phyloP scores from a whole-genome alignment of 257 asterid species.

The Rubia yunnanensis region DNA sequence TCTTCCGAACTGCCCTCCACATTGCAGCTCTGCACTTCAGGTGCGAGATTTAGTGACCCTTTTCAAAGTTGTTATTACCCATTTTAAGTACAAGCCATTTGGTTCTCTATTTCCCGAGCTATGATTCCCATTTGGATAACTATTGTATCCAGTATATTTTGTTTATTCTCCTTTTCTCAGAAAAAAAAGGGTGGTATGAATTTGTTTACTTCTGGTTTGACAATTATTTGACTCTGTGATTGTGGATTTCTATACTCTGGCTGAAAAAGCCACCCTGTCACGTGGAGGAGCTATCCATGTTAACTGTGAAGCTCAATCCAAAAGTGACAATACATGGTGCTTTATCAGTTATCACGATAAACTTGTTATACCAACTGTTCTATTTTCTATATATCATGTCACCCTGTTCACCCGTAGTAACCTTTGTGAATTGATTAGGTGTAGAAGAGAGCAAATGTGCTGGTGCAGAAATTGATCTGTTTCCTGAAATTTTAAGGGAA shows the following conservation, averaged over 20 bases:
- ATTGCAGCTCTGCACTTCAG: background rate
- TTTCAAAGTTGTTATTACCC: background rate
- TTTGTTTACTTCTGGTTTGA: background rate
- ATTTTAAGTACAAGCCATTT: background rate
- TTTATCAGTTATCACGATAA: background rate
- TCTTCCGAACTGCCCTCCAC: background rate
- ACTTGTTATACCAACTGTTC: background rate
- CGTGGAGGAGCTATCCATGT: background rate
- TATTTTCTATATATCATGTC: background rate
- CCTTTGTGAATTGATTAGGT: slow-evolving; percentile 19
- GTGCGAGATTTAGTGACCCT: background rate
- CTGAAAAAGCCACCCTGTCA: background rate
- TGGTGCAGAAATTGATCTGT: slow-evolving; percentile 20
- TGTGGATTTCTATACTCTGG: background rate
- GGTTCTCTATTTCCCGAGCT: background rate
- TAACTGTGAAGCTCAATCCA: background rate
- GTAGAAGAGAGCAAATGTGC: slow-evolving; percentile 31
- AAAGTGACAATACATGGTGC: background rate
- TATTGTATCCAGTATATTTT: background rate
- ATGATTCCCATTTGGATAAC: background rate
- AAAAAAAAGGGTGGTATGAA: background rate
- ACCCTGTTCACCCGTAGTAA: background rate
- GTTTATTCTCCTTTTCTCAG: background rate
- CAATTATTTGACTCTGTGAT: background rate
- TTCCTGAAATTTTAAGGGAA: slow-evolving; percentile 53